Evolutionary conservation across 164 flowering plant genomes (phyloP), one percentile per base, ranked within the genome.

Genomic region (Aristolochia contorta): DNA sequence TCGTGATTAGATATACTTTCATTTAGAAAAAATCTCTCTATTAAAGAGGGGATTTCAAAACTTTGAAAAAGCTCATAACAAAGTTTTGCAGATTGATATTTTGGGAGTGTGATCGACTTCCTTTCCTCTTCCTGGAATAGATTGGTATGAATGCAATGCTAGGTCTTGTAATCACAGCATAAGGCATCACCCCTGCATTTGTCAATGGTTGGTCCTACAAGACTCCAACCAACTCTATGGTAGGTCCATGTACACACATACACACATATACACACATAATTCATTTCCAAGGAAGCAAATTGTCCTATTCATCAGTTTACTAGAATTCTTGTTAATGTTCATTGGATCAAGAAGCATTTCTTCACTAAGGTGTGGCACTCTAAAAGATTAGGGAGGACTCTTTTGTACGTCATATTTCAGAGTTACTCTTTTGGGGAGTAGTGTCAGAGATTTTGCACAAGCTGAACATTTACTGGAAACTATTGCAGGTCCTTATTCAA

Each of bases 81-180:
- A n/a, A n/a, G n/a, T n/a, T n/a, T 12, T 50, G 67, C 78, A 79
- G 88, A 81, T 83, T 51, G 85, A 83, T 61, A 77, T 83, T 23
- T 77, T 76, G 84, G 81, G 82, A 47, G 33, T 62, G 6, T 64
- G 82, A 47, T n/a, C n/a, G n/a, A n/a, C 65, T 69, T 16, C 84
- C 84, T 23, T 81, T 79, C 67, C 65, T 84, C n/a, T 79, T 82
- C 72, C 68, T 84, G 20, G 87, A 82, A 60, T 84, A 87, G 90
- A 84, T 84, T 12, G 85, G 85, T 57, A 82, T 80, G 87, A 84
- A 82, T 48, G 84, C 90, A 18, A 82, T 82, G 90, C 75, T 84
- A 15, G 80, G 80, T 20, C 82, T 65, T 56, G 90, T 84, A 54
- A 72, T 78, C 78, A 87, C 79, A 30, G 90, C 90, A 27, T 84